Base-by-base conservation (phyloP, 805 yeast genomes). In the Sugiyamaella chiloensis region DNA sequence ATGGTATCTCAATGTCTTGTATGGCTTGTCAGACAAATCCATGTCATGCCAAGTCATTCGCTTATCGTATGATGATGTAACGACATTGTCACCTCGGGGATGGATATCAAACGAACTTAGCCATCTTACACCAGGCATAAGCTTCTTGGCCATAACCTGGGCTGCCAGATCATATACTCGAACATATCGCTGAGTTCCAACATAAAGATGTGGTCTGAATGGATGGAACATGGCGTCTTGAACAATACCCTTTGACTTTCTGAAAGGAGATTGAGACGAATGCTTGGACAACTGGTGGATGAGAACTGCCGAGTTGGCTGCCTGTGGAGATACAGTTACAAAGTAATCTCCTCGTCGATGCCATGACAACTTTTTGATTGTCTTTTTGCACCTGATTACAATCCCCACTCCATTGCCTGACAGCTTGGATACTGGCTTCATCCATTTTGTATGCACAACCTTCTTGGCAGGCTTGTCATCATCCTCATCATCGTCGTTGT, bases 161-260 rank as follows among this genome's bases (percentile, higher is more conserved):
- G 83, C 86, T 23, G 95, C 79, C 60, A 93, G 76, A 66, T 93
- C 96, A 67, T 93, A 93, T 46, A 93, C 80, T 58, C 96, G 81
- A 54, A 93, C 78, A 58, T 89, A 87, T 62, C 98, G 79, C 72
- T 93, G 99, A 8, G 96, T 86, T 59, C 91, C 89, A 43, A 93
- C 98, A 61, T 87, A 86, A 52, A 93, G 75, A 63, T 87, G 95
- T 20, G 99, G 99, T 61, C 87, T 83, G 71, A 86, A 83, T 24
- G 99, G 99, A 68, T 93, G 99, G 81, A 93, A 93, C 67, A 85
- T 85, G 53, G 96, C 97, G 65, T 89, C 96, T 83, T 89, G 89
- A 40, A 90, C 83, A 53, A 91, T 84, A 56, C 99, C 99, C 71
- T 87, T 87, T 29, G 96, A 80, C 67, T 87, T 87, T 57, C 81